A percentile compares a stretch with the other conserved stretches of the same genome.
Conservation (phyloP, 1,139 yeast species). For the Magnusiomyces magnusii region DNA sequence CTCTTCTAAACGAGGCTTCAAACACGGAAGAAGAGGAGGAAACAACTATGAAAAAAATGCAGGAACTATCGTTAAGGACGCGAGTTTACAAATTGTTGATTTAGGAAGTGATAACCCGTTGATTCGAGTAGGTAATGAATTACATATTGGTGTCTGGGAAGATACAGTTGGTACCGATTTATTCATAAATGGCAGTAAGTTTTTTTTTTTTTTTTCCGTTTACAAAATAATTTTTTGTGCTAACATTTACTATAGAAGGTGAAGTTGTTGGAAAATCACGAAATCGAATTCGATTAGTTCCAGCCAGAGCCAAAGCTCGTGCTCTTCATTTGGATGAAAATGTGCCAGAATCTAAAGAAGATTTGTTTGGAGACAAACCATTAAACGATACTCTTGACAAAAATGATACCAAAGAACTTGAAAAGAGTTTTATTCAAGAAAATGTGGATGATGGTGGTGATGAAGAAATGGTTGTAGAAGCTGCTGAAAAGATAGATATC, state of each 20-base stretch:
- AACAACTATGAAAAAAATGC: neutral
- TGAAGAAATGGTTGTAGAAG: neutral
- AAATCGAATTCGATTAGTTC: conserved; percentile 21
- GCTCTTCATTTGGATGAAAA: conserved; percentile 13
- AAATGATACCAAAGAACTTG: neutral
- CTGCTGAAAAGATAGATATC: neutral
- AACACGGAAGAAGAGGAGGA: neutral
- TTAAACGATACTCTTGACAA: neutral
- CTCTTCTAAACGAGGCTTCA: neutral
- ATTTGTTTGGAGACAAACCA: neutral
- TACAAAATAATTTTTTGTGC: neutral
- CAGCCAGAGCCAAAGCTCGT: conserved; percentile 21
- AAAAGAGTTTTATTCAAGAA: too few species aligned
- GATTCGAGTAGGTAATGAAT: conserved; percentile 45
- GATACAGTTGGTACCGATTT: conserved; percentile 79
- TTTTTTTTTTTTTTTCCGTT: neutral
- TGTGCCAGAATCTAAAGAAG: conserved; percentile 2
- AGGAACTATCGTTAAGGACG: neutral
- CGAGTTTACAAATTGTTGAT: conserved; percentile 43
- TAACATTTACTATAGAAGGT: conserved; percentile 18
- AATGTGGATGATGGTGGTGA: neutral
- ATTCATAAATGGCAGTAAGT: conserved; percentile 26
- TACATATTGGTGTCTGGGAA: conserved; percentile 74
- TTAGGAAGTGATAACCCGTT: conserved; percentile 46
- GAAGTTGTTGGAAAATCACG: conserved; percentile 26